These are phyloP conservation scores for Tephrocybe sp. DNA, from an alignment of 768 basidiomycete genomes.

Conservation along the genomic window DNA sequence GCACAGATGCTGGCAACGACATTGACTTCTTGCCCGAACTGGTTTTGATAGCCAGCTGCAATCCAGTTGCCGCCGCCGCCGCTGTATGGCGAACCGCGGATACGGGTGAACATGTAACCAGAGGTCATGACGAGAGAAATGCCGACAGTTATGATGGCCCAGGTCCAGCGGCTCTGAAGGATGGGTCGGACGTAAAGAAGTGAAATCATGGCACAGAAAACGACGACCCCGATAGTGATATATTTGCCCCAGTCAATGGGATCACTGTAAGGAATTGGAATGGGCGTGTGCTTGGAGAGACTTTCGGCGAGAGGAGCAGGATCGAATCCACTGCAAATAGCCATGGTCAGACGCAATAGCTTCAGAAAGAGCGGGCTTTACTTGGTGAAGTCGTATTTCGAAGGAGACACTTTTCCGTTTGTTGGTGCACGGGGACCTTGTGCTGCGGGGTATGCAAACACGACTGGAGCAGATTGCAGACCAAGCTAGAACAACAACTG, in stretches of 20 bases:
- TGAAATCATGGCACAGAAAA: constrained; percentile 47
- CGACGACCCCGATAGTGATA: constrained; percentile 42
- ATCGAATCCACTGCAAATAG: constrained; percentile 73
- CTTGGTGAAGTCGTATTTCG: constrained; percentile 80
- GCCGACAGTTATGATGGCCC: constrained; percentile 63
- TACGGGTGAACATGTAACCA: constrained; percentile 96
- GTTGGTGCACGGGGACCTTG: constrained; percentile 68
- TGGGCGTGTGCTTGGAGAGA: constrained; percentile 72
- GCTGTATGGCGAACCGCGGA: constrained; percentile 74
- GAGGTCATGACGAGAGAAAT: constrained; percentile 82
- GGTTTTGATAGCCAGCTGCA: constrained; percentile 84
- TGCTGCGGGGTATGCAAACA: constrained; percentile 71
- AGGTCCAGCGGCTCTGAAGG: constrained; percentile 72
- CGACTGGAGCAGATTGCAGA: constrained; percentile 80
- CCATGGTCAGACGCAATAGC: not conserved
- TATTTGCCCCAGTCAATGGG: constrained; percentile 75
- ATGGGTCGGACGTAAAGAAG: constrained; percentile 65
- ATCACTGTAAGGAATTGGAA: constrained; percentile 77
- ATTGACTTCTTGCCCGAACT: constrained; percentile 91
- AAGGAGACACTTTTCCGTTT: constrained; percentile 52
- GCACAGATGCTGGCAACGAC: constrained; percentile 84
- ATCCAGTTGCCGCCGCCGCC: constrained; percentile 76
- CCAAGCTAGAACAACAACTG: constrained; percentile 78
- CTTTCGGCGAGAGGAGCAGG: constrained; percentile 74
- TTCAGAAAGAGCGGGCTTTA: constrained; percentile 30